These are phyloP conservation scores for Talaromyces sp. DNA, from an alignment of 2,329 filamentous ascomycete genomes.

Conservation along the genomic window DNA sequence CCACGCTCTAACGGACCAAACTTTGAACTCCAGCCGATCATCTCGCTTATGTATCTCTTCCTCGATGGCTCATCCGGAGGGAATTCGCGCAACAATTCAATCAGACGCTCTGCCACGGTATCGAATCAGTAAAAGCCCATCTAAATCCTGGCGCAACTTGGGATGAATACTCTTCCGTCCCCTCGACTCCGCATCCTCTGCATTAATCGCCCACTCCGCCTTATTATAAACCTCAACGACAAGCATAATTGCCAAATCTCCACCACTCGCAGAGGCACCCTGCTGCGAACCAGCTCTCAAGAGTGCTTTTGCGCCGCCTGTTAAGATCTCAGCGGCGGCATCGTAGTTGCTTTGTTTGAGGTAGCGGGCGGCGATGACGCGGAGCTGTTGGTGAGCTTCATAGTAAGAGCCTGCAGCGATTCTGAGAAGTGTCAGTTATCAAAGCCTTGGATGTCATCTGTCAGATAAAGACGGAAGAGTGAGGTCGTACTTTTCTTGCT, in stretches of 20 bases:
- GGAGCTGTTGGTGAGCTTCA: slow-evolving; percentile 97
- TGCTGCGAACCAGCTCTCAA: slow-evolving; percentile 62
- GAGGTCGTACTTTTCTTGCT: slow-evolving; percentile 66
- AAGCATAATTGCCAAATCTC: slow-evolving; percentile 81
- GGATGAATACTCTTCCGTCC: slow-evolving; percentile 55
- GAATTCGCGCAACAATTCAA: slow-evolving; percentile 78
- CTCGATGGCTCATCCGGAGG: slow-evolving; percentile 78
- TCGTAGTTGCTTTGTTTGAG: slow-evolving; percentile 81
- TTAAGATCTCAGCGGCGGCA: slow-evolving; percentile 82
- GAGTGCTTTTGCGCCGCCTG: slow-evolving; percentile 76
- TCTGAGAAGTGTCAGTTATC: slow-evolving; percentile 42
- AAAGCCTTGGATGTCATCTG: neutral
- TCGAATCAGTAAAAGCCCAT: neutral
- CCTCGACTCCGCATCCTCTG: slow-evolving; percentile 56
- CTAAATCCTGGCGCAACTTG: neutral
- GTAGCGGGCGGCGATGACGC: slow-evolving; percentile 90
- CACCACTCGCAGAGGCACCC: slow-evolving; percentile 89
- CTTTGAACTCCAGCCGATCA: slow-evolving; percentile 82
- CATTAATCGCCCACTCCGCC: slow-evolving; percentile 66
- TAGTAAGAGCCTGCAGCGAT: slow-evolving; percentile 92
- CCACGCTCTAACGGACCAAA: slow-evolving; percentile 84
- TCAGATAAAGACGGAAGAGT: neutral
- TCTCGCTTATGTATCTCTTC: slow-evolving; percentile 87
- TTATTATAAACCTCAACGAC: slow-evolving; percentile 89
- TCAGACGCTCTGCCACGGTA: slow-evolving; percentile 52